phyloP scores from a whole-genome alignment of 257 asterid genomes.

The Henckelia pumila region DNA sequence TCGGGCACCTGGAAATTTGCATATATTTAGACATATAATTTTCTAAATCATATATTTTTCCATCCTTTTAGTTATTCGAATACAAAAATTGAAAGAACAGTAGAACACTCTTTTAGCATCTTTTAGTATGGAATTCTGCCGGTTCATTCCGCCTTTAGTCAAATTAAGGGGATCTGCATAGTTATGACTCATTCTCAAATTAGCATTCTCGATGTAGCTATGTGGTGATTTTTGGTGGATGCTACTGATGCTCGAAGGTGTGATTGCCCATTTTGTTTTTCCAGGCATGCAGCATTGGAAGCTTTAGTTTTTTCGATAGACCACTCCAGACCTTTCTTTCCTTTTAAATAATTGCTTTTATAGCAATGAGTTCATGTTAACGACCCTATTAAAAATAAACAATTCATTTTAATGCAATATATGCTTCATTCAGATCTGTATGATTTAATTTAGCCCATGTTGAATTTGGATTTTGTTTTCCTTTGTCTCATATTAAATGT shows the following conservation, averaged over 20 bases:
- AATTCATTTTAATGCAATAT: too few species aligned
- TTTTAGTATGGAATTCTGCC: background rate
- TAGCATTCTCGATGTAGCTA: background rate
- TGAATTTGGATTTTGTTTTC: background rate
- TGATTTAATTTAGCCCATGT: background rate
- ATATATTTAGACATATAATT: background rate
- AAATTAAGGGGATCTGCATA: background rate
- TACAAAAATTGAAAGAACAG: background rate
- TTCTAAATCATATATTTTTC: too few species aligned
- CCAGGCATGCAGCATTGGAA: background rate
- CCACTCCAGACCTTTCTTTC: constrained; percentile 2
- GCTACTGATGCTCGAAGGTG: background rate
- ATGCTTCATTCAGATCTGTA: constrained; percentile 12
- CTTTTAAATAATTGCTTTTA: constrained; percentile 2
- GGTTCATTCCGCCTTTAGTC: background rate
- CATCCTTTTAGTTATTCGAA: background rate
- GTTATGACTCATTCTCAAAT: background rate
- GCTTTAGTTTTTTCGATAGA: constrained; percentile 2
- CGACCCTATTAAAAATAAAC: background rate
- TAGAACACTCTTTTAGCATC: background rate
- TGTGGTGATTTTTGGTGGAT: background rate
- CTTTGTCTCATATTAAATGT: background rate
- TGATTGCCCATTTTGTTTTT: constrained; percentile 9
- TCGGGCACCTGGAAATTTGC: background rate
- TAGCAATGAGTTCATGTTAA: background rate